These are phyloP conservation scores for Ophiocordyceps camponoti-saundersi DNA, from an alignment of 2,329 filamentous ascomycete species.

Conservation along the genomic window DNA sequence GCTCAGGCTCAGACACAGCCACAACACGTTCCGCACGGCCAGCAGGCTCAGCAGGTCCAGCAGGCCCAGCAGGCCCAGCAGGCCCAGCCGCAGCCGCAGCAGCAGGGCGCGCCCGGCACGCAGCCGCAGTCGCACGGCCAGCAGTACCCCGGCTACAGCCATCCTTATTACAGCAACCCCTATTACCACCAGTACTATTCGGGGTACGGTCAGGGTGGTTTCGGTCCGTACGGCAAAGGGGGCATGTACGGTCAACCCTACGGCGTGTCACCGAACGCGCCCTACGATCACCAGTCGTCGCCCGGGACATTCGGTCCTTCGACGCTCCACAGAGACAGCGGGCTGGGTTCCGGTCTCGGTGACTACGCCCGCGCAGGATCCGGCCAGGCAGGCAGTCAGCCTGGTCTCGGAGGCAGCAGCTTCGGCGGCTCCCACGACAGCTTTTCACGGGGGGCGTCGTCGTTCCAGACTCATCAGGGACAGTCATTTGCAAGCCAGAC, in stretches of 20 bases:
- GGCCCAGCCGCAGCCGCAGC: constrained; percentile 19
- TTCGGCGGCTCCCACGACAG: constrained; percentile 38
- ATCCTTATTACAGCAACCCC: constrained; percentile 44
- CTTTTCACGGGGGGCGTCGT: constrained; percentile 33
- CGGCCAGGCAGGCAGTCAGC: constrained; percentile 30
- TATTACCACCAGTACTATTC: constrained; percentile 47
- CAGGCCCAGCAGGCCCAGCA: constrained; percentile 20
- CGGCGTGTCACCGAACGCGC: constrained; percentile 36
- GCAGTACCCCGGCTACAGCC: constrained; percentile 34
- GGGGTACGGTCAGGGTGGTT: constrained; percentile 35
- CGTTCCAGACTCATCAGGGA: constrained; percentile 37
- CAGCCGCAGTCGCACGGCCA: constrained; percentile 28
- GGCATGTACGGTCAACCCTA: constrained; percentile 39
- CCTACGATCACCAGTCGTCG: constrained; percentile 38
- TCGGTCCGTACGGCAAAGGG: constrained; percentile 36
- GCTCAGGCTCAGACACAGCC: constrained; percentile 30
- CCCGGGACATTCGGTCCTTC: constrained; percentile 38
- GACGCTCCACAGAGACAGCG: constrained; percentile 33
- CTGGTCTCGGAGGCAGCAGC: constrained; percentile 29
- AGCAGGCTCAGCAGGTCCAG: constrained; percentile 21
- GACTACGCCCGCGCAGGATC: constrained; percentile 36
- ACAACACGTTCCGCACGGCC: constrained; percentile 16
- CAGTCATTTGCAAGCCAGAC: constrained; percentile 35
- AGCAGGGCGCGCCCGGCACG: constrained; percentile 22
- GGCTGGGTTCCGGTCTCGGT: constrained; percentile 30